These are phyloP conservation scores for Podaxis carcinomalis DNA, from an alignment of 768 basidiomycete species.

Conservation along the genomic window DNA sequence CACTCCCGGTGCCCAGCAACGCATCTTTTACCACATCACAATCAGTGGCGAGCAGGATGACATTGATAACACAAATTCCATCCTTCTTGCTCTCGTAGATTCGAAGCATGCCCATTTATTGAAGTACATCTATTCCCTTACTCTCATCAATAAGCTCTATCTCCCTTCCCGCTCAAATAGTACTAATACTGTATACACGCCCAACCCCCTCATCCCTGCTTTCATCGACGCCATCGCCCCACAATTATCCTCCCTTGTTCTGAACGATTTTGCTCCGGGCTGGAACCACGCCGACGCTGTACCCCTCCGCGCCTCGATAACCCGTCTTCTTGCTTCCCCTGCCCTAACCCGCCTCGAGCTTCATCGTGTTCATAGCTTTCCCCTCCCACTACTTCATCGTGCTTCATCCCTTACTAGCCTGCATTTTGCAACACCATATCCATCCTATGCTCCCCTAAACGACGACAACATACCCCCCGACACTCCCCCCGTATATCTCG, in stretches of 20 bases:
- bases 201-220: neutral
- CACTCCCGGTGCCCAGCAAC: neutral
- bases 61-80: neutral
- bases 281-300: neutral
- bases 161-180: neutral
- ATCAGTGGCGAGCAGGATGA: neutral
- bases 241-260: neutral
- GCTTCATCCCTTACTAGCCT: neutral
- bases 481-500: neutral
- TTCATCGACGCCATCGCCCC: slow-evolving; percentile 3
- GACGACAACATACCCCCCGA: neutral
- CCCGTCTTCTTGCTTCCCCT: neutral
- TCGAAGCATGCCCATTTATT: neutral
- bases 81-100: slow-evolving; percentile 3
- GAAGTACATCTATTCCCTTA: neutral
- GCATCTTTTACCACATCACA: neutral
- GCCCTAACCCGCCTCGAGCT: neutral
- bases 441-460: neutral
- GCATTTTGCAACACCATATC: neutral
- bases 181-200: neutral
- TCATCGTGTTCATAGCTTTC: neutral
- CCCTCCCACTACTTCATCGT: neutral
- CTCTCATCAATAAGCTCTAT: neutral
- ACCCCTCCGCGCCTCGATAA: neutral
- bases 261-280: neutral